Conservation (phyloP, 1,139 yeast species). For the Taphrina wiesneri region DNA sequence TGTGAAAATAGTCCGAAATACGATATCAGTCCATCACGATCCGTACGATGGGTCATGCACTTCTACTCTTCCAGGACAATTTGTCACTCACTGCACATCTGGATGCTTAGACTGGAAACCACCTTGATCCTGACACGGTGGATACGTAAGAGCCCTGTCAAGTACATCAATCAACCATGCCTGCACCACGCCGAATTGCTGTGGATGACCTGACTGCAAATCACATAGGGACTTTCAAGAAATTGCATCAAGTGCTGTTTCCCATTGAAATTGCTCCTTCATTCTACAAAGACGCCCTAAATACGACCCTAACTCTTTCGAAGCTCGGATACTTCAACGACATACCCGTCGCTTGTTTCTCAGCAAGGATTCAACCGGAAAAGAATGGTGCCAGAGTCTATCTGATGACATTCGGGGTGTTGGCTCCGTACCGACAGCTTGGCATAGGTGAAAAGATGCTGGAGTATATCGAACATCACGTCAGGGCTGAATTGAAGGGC, state of each 20-base stretch:
- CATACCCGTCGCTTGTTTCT: conserved; percentile 34
- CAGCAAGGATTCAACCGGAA: conserved; percentile 30
- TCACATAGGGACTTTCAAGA: conserved; percentile 33
- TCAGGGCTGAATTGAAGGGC: conserved; percentile 13
- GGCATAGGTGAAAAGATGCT: conserved; percentile 34
- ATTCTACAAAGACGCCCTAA: conserved; percentile 35
- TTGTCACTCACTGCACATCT: no score
- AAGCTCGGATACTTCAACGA: conserved; percentile 36
- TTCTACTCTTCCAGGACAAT: background rate
- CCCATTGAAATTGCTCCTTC: conserved; percentile 25
- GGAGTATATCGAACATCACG: conserved; percentile 16
- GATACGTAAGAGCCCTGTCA: no score
- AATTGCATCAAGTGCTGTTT: conserved; percentile 35
- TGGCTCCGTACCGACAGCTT: conserved; percentile 35
- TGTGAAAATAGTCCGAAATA: background rate
- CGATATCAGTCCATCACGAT: background rate
- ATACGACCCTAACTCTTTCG: conserved; percentile 23
- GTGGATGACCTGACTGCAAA: conserved; percentile 34
- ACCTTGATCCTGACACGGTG: no score
- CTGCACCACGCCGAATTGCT: conserved; percentile 48
- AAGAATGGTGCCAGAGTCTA: conserved; percentile 30
- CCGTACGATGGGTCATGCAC: background rate
- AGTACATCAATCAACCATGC: conserved; percentile 46
- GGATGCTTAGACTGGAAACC: no score
- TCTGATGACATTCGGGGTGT: conserved; percentile 35